Evolutionary conservation across 1,284 basidiomycete species (phyloP), one percentile per base, ranked within the genome.

Genomic region (Ustilago hordei): DNA sequence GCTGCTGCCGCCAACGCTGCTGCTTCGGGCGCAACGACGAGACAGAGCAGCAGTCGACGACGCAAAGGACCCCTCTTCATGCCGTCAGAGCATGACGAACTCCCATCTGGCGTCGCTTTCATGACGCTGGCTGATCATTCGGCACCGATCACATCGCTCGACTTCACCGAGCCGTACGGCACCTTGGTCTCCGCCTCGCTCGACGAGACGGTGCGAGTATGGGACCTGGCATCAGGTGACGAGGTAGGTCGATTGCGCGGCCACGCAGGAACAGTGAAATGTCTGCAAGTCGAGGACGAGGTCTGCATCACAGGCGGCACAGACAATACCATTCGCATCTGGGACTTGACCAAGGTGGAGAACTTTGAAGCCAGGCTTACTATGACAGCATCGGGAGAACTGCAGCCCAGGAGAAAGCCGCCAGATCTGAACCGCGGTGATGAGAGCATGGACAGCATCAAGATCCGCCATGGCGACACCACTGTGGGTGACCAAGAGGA

Each of bases 131-230:
- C 91, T 38, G 91, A 90, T 39, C 95, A 98, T 83, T 88, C 90
- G 0, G 91, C 91, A 0, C 92, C 95, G 2, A 91, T 99, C 82
- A 92, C 92, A 0, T 92, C 94, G 2, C 90, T 99, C 41, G 96
- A 99, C 87, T 95, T 98, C 85, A 95, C 94, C 19, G 95, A 98
- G 85, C 96, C 96, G 11, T 99, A 99, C 82, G 96, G 95, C 39
- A 93, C 92, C 12, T 90, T 98, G 35, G 94, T 99, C 58, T 94
- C 91, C 54, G 73, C 81, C 0, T 92, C 93, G 0, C 91, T 87
- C 50, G 89, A 90, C 77, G 87, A 89, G 63, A 81, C 87, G 28
- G 88, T 93, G 79, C 90, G 91, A 4, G 91, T 95, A n/a, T 96
- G 94, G 94, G 94, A 95, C 86, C 87, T 95, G 55, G 90, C 93